Conservation (phyloP, 2,329 filamentous ascomycete species). For the Calonectria hongkongensis region DNA sequence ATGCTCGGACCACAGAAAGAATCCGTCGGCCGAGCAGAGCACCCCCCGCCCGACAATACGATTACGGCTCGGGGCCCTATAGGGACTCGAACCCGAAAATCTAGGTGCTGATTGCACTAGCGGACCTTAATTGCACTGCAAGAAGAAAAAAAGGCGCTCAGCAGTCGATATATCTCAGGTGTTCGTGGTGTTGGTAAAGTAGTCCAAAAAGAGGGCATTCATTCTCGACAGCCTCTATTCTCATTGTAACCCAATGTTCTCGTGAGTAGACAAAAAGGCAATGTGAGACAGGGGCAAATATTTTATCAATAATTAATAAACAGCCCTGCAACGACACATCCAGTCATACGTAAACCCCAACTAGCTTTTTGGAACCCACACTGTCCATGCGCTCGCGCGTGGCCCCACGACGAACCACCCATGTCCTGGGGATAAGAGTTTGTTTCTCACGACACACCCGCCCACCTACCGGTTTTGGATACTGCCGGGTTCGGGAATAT, state of each 20-base stretch:
- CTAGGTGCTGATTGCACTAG: not conserved
- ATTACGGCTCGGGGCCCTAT: constrained; percentile 26
- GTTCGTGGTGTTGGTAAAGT: not conserved
- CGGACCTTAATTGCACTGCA: constrained; percentile 13
- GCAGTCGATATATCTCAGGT: not conserved
- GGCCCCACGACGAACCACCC: constrained; percentile 10
- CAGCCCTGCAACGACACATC: not conserved
- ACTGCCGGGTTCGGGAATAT: not conserved
- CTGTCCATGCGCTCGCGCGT: not conserved
- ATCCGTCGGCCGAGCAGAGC: constrained; percentile 35
- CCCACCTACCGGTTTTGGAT: constrained; percentile 1
- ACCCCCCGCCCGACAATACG: constrained; percentile 21
- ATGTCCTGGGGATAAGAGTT: not conserved
- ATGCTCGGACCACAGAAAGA: constrained; percentile 31
- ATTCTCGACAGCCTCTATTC: not conserved
- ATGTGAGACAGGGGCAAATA: not conserved
- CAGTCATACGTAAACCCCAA: not conserved
- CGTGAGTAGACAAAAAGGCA: not conserved
- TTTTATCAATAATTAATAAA: not conserved
- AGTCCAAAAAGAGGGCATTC: not conserved
- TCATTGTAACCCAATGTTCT: too few relatives aligned
- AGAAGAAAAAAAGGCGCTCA: constrained; percentile 1
- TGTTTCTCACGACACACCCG: constrained; percentile 2
- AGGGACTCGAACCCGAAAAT: constrained; percentile 23
- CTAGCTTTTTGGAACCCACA: not conserved